Evolutionary conservation across 2,329 filamentous ascomycete species (phyloP).

Genomic region (Epichloe gansuensis): DNA sequence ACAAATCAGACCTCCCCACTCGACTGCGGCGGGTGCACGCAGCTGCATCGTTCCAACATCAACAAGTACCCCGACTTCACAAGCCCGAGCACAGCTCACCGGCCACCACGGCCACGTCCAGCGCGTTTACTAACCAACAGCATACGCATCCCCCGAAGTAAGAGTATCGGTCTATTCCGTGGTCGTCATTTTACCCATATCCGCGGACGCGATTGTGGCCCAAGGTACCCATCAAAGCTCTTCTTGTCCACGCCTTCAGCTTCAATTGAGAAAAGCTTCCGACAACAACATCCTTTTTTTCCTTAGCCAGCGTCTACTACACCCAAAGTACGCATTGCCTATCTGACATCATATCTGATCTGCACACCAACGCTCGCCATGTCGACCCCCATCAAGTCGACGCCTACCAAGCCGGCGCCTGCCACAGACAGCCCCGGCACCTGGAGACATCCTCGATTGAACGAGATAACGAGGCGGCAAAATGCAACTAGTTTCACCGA

Average conservation of each 20-base stretch:
- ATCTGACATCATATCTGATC: neutral
- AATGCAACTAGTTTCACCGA: constrained; percentile 68
- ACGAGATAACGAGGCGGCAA: constrained; percentile 75
- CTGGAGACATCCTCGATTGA: constrained; percentile 81
- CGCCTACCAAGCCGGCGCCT: constrained; percentile 29
- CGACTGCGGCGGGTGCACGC: no score
- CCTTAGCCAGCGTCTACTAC: neutral
- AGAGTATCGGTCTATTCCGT: neutral
- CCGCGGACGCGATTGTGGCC: neutral
- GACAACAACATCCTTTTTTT: neutral
- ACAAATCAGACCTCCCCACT: no score
- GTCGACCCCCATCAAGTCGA: constrained; percentile 20
- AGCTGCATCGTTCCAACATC: constrained; percentile 13
- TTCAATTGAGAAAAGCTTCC: neutral
- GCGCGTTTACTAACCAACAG: constrained; percentile 20
- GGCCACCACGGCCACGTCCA: constrained; percentile 18
- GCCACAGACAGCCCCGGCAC: constrained; percentile 53
- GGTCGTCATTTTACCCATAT: neutral
- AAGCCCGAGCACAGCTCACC: constrained; percentile 11
- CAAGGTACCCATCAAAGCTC: neutral
- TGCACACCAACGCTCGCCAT: constrained; percentile 9
- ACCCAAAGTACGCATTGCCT: neutral
- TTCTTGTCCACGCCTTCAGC: neutral
- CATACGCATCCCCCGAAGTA: constrained; percentile 8
- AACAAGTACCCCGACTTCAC: constrained; percentile 14